Evolutionary conservation across 2,329 filamentous ascomycete species (phyloP).

Genomic region (Diaporthe ilicicola): DNA sequence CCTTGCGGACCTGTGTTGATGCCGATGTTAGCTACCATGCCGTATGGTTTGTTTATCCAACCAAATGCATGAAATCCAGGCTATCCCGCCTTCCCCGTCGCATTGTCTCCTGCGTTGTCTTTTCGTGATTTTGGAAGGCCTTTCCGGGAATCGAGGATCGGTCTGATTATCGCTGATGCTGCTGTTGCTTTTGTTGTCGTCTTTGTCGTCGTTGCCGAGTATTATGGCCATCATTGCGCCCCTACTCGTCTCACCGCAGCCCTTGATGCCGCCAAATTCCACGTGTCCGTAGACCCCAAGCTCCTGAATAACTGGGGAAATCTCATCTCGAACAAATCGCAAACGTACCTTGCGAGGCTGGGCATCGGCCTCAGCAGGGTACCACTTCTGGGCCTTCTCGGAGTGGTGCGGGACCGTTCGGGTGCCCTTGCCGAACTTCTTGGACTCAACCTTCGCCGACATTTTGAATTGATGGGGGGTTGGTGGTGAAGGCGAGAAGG

Average conservation of each 20-base stretch:
- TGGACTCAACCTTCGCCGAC: constrained; percentile 80
- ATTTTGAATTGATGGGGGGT: constrained; percentile 59
- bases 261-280: not conserved
- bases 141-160: not conserved
- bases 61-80: not conserved
- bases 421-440: constrained; percentile 98
- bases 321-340: constrained; percentile 38
- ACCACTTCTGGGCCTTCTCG: constrained; percentile 99
- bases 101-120: not conserved
- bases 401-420: constrained; percentile 85
- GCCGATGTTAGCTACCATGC: constrained; percentile 41
- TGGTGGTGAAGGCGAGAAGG: constrained; percentile 31
- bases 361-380: constrained; percentile 91
- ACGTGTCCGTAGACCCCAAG: constrained; percentile 26
- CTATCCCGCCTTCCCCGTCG: constrained; percentile 1
- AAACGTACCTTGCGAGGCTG: constrained; percentile 92
- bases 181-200: not conserved
- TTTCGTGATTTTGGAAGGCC: not conserved
- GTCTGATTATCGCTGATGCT: not conserved
- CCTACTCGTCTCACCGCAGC: not conserved
- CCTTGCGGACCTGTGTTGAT: constrained; percentile 84
- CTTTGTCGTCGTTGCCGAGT: not conserved
- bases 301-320: constrained; percentile 20
- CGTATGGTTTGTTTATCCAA: not conserved
- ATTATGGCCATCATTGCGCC: not conserved